A percentile compares a stretch with the other conserved stretches of the same genome.
Conservation (phyloP, 2,329 filamentous ascomycete species). For the Colletotrichum sp. region DNA sequence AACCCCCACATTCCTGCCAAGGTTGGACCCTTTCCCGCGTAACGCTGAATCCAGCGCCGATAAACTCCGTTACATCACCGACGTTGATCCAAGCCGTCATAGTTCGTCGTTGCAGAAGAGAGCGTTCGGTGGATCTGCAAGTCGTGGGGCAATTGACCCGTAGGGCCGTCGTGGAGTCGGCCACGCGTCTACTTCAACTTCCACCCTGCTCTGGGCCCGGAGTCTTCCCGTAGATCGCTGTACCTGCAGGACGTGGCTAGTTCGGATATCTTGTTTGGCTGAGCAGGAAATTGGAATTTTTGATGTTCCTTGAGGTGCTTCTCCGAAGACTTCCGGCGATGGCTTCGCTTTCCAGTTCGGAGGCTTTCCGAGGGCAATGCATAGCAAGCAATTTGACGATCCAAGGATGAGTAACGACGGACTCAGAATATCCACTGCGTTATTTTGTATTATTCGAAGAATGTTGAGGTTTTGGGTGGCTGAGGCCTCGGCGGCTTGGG, state of each 20-base stretch:
- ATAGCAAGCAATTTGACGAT: not conserved
- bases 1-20: not conserved
- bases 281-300: not conserved
- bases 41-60: not conserved
- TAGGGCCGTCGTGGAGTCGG: not conserved
- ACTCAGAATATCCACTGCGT: not conserved
- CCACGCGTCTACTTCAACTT: not conserved
- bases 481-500: not conserved
- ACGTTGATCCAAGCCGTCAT: not conserved
- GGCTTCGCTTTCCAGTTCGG: not conserved
- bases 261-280: not conserved
- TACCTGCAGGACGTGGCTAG: not conserved
- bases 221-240: not conserved
- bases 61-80: not conserved
- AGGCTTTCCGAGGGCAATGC: not conserved
- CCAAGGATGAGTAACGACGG: not conserved
- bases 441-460: not conserved
- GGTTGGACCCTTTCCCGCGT: not conserved
- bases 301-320: not conserved
- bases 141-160: not conserved
- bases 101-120: not conserved
- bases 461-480: not conserved
- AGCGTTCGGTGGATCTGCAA: not conserved
- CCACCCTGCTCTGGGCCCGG: not conserved
- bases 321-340: not conserved